Evolutionary conservation across 1,139 yeast species (phyloP), one percentile per base, ranked within the genome.

Genomic region (Geotrichum phurueaensis): DNA sequence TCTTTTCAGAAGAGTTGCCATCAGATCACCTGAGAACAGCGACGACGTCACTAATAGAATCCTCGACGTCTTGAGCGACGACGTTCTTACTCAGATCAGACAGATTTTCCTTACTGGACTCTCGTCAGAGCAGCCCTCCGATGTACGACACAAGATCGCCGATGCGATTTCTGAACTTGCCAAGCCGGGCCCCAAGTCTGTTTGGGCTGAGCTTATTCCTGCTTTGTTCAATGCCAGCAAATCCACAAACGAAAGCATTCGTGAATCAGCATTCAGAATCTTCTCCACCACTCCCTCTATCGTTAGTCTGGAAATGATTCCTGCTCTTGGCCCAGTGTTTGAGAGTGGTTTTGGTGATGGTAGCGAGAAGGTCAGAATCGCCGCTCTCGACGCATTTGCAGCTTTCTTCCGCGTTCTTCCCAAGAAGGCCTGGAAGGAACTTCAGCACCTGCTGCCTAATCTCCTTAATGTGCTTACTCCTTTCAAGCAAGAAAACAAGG

Each of bases 81-180:
- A 80, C 10, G 87, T 85, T 1, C 79, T 84, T 63, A 73, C 71
- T 45, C 89, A 87, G 69, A 84, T 92, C 61, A 84, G 96, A 67
- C 68, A 78, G 18, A 78, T 83, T 47, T 80, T 94, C 56, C 79
- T 92, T 66, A 81, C 81, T 60, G 98, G 97, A 13, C 89, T 94
- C 67, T 72, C 82, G 5, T 71, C 85, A 2, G 85, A 81, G 62
- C 87, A 85, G 70, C 78, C 87, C 25, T 83, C 83, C 63, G 83
- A 81, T 65, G 92, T 91, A 47, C 85, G 98, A 72, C 97, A 92
- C 73, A 94, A 94, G 72, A 79, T 94, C 60, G 86, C 97, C 3
- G 99, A 94, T 76, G 96, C 96, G 3, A 88, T 94, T 61, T 89
- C 98, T 0, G 98, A 92, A 73, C 84, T 94, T 51, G 96, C 97